Conservation (phyloP, 2,329 filamentous ascomycete species). For the Penicillium sp. region DNA sequence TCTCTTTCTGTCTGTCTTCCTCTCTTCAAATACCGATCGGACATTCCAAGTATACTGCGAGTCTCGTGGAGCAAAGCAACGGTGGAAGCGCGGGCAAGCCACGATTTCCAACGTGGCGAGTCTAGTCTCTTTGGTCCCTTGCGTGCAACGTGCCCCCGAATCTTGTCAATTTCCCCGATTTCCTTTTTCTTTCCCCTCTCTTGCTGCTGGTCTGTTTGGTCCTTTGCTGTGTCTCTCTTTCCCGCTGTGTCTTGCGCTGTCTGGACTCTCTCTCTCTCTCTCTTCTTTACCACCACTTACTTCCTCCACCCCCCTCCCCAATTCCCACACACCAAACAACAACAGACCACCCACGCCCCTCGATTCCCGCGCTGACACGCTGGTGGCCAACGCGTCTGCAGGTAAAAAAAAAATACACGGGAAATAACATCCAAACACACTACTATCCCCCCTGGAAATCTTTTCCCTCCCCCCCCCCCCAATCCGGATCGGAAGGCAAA, state of each 20-base stretch:
- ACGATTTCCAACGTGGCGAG: slow-evolving; percentile 30
- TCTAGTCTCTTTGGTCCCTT: slow-evolving; percentile 26
- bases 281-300: no score
- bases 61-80: slow-evolving; percentile 9
- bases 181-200: slow-evolving; percentile 7
- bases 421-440: neutral
- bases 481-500: slow-evolving; percentile 10
- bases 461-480: neutral
- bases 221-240: slow-evolving; percentile 18
- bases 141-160: slow-evolving; percentile 27
- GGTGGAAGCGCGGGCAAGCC: slow-evolving; percentile 20
- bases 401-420: slow-evolving; percentile 26
- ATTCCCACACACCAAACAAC: neutral
- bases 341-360: neutral
- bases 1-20: neutral
- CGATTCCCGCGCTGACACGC: slow-evolving; percentile 12
- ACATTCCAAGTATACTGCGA: neutral
- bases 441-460: neutral
- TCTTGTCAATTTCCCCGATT: slow-evolving; percentile 32
- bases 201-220: slow-evolving; percentile 12
- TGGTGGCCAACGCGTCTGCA: slow-evolving; percentile 39
- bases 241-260: neutral
- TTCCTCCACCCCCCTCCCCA: neutral
- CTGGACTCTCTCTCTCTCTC: neutral
- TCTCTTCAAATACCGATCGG: neutral